Evolutionary conservation across 257 asterid genomes (phyloP), one percentile per base, ranked within the genome.

Genomic region (Nicotiana tomentosiformis): DNA sequence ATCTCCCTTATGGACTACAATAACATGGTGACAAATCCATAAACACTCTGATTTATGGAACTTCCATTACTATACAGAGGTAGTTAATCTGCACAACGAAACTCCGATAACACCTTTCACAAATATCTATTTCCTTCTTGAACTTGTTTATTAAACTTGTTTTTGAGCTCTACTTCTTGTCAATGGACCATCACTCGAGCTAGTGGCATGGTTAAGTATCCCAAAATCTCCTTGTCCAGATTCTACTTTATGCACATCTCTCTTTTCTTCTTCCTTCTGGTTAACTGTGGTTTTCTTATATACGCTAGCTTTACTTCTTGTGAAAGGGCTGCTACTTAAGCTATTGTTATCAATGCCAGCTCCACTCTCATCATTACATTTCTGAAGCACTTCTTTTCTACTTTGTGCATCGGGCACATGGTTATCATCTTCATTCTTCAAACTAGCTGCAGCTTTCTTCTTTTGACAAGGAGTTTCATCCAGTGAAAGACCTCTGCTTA

Each of bases 281-380:
- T 74, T 5, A 51, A 76, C 26, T 76, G 29, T 26, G 62, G 46
- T 51, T 49, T 76, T 51, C 64, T 26, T 26, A 51, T 26, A 76
- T 26, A 76, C 10, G 49, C 84, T 88, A 70, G 87, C 79, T 82
- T 80, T 87, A 62, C 92, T 87, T 86, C 93, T 85, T 46, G 92
- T 89, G 56, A 84, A 74, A 83, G 87, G 87, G 46, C 87, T 81
- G 29, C 80, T 84, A 46, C 81, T 82, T 16, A 7, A 30, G 60
- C 33, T 55, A 29, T 77, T 37, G 23, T 56, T 58, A 55, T 58
- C 77, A n/a, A 30, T 26, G 18, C 14, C 26, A 49, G 80, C 35
- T 26, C 43, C 80, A 51, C 17, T 76, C 64, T 76, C 62, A 14
- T 76, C 62, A 51, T 26, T 76, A 51, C 80, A 49, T 15, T 26